Evolutionary conservation across 2,329 filamentous ascomycete species (phyloP).

Genomic region (Fusarium coicis): DNA sequence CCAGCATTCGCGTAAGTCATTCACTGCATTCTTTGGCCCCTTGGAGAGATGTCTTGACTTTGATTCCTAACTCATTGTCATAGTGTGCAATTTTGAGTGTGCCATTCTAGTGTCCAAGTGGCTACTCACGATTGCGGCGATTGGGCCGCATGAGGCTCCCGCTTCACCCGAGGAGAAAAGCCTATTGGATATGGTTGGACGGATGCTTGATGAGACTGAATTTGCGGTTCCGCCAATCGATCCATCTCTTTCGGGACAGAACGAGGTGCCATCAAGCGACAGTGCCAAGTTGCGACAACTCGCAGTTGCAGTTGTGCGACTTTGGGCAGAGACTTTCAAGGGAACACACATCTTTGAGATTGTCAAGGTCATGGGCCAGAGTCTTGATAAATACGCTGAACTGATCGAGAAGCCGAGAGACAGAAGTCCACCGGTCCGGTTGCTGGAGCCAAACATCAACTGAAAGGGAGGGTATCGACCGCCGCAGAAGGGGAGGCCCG

Average conservation of each 20-base stretch:
- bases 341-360: conserved; percentile 71
- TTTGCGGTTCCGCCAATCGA: conserved; percentile 68
- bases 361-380: conserved; percentile 66
- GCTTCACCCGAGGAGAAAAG: conserved; percentile 63
- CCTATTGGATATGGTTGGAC: conserved; percentile 65
- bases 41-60: neutral
- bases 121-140: conserved; percentile 66
- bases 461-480: neutral
- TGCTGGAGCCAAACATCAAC: conserved; percentile 39
- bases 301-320: conserved; percentile 66
- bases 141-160: conserved; percentile 61
- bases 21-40: conserved; percentile 18
- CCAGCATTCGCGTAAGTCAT: conserved; percentile 66
- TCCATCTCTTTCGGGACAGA: conserved; percentile 60
- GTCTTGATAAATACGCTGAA: conserved; percentile 67
- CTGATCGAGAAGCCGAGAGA: conserved; percentile 66
- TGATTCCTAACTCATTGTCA: conserved; percentile 24
- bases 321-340: conserved; percentile 72
- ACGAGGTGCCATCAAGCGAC: conserved; percentile 60
- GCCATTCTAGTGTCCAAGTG: conserved; percentile 70
- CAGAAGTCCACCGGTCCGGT: conserved; percentile 49
- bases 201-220: conserved; percentile 71
- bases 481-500: neutral
- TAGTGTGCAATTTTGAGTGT: conserved; percentile 70
- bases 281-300: conserved; percentile 64